Evolutionary conservation across 139 green algal genomes (phyloP).

Genomic region (Trebouxia sp.): DNA sequence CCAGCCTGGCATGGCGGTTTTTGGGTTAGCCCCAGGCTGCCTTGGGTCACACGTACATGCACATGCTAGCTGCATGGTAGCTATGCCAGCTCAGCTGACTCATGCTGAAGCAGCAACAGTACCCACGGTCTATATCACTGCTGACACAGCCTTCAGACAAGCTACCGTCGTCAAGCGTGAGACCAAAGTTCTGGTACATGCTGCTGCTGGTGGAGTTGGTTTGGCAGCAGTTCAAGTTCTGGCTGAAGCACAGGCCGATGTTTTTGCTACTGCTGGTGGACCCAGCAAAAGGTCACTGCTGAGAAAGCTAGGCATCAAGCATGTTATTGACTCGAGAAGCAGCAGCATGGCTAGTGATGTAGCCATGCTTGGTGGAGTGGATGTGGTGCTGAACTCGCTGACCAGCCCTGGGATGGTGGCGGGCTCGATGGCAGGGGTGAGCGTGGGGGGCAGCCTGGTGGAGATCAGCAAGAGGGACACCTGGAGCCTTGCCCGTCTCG

Average conservation of each 20-base stretch:
- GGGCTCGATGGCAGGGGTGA: conserved; percentile 63
- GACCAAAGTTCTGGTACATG: conserved; percentile 29
- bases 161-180: neutral
- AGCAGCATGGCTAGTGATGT: neutral
- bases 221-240: conserved; percentile 31
- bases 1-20: conserved; percentile 17
- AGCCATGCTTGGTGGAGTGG: neutral
- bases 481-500: conserved; percentile 59
- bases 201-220: conserved; percentile 28
- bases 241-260: neutral
- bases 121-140: conserved; percentile 39
- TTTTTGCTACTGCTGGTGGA: conserved; percentile 17
- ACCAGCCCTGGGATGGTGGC: conserved; percentile 85
- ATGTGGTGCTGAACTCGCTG: conserved; percentile 77
- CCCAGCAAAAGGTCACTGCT: conserved; percentile 15
- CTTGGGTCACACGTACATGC: conserved; percentile 29
- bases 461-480: conserved; percentile 92
- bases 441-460: conserved; percentile 63
- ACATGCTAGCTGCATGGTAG: neutral
- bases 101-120: conserved; percentile 21
- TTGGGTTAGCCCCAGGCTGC: conserved; percentile 31
- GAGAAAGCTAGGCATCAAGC: neutral
- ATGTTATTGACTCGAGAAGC: conserved; percentile 11
- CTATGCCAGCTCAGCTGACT: conserved; percentile 3
- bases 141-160: conserved; percentile 18